phyloP scores from a whole-genome alignment of 306 rosid species.

The Lathyrus tuberosus region DNA sequence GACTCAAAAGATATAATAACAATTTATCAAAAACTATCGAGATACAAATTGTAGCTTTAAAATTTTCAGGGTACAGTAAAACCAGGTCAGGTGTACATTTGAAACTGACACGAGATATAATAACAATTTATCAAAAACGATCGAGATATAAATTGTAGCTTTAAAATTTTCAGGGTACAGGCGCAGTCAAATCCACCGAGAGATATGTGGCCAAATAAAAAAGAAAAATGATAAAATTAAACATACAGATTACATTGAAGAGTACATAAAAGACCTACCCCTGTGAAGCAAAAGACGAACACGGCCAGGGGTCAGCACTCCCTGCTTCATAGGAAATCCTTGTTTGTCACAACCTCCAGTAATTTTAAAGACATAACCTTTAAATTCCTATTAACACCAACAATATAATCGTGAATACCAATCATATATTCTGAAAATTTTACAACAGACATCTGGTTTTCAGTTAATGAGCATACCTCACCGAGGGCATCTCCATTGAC shows the following conservation, averaged over 20 bases:
- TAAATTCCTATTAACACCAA: conserved; percentile 41
- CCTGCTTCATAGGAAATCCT: conserved; percentile 58
- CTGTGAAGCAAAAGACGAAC: conserved; percentile 51
- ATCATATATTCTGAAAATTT: background rate
- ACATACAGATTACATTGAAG: background rate
- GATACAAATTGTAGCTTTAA: too few species aligned
- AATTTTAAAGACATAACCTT: conserved; percentile 51
- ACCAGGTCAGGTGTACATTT: background rate
- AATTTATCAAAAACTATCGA: background rate
- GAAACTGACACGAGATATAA: background rate
- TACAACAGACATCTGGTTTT: background rate
- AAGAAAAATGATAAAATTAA: too few species aligned
- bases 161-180: too few species aligned
- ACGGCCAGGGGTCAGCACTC: conserved; percentile 56
- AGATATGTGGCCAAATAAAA: too few species aligned
- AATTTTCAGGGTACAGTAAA: too few species aligned
- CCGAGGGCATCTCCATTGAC: conserved; percentile 51
- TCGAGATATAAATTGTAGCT: background rate
- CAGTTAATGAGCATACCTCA: conserved; percentile 33
- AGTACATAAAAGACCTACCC: conserved; percentile 16
- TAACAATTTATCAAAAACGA: background rate
- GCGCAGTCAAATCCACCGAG: too few species aligned
- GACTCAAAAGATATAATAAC: background rate
- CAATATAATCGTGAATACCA: background rate
- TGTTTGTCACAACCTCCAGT: conserved; percentile 58